Evolutionary conservation across 164 flowering plant genomes (phyloP), one percentile per base, ranked within the genome.

Genomic region (Macadamia tetraphylla): DNA sequence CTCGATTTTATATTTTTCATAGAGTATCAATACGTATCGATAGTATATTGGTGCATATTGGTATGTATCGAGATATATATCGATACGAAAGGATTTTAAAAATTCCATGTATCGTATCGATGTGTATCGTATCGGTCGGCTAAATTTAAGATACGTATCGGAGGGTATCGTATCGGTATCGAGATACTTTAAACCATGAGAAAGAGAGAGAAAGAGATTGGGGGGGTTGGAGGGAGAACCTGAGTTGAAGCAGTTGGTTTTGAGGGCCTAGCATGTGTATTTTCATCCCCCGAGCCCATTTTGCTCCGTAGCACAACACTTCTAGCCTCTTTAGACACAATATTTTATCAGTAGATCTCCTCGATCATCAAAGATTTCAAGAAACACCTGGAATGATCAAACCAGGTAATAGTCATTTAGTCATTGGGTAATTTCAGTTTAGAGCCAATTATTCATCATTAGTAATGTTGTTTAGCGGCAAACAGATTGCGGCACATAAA

Each of bases 251-350:
- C 58, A 46, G 65, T 40, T 23, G 73, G 46, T 58, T 69, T 72
- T 48, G 64, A 32, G 60, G 75, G 67, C 75, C 72, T 91, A 52
- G 82, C 66, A 67, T 89, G 82, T 0, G 87, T 76, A 67, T 75
- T 74, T 31, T 86, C 91, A 75, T 89, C 94, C 51, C 85, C 83
- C 35, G 98, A 73, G 29, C 73, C 79, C 79, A 76, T 76, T 67
- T 17, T 40, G 56, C 23, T 48, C 12, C 30, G 17, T 46, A 66
- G 32, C n/a, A 66, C 56, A 55, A 55, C n/a, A 42, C 32, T 15
- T 29, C 42, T 57, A 14, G 30, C 57, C 32, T 58, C 40, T 35
- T 40, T 51, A 53, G 55, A 66, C 15, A 60, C 56, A 44, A 62
- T 65, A 62, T 71, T 30, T 15, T 57, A 40, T 40, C 49, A 60